A percentile compares a stretch with the other conserved stretches of the same genome.
These are phyloP conservation scores for Pseudocercospora ulei DNA, from an alignment of 2,329 filamentous ascomycete genomes.

Conservation along the genomic window DNA sequence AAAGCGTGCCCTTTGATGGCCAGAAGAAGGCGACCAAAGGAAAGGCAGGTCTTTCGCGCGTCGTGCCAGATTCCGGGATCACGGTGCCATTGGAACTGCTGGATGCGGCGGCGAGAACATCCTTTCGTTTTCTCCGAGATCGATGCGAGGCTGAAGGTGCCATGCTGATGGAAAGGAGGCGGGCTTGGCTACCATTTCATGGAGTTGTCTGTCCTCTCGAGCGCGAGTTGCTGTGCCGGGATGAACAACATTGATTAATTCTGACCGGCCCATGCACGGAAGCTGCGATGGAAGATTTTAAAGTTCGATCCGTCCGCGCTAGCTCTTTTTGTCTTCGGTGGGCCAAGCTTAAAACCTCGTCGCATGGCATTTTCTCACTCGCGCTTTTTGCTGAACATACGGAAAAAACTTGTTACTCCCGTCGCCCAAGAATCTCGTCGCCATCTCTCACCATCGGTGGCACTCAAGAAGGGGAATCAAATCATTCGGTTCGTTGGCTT, in stretches of 20 bases:
- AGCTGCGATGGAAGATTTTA: too few species aligned
- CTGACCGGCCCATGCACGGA: too few species aligned
- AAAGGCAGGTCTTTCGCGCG: slow-evolving; percentile 58
- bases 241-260: too few species aligned
- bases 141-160: slow-evolving; percentile 27
- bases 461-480: slow-evolving; percentile 6
- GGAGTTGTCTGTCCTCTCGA: slow-evolving; percentile 5
- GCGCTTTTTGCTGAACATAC: slow-evolving; percentile 1
- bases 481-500: slow-evolving; percentile 28
- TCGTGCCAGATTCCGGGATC: slow-evolving; percentile 39
- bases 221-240: neutral
- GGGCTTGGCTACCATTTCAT: slow-evolving; percentile 14
- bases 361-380: slow-evolving; percentile 6
- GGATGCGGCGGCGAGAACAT: slow-evolving; percentile 32
- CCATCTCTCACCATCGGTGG: slow-evolving; percentile 9
- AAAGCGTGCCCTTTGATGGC: slow-evolving; percentile 66
- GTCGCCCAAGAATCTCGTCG: slow-evolving; percentile 10
- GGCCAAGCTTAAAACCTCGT: slow-evolving; percentile 5
- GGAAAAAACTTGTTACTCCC: slow-evolving; percentile 15
- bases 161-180: slow-evolving; percentile 16
- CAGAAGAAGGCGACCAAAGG: slow-evolving; percentile 90
- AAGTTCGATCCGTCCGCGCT: slow-evolving; percentile 2
- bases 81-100: slow-evolving; percentile 39
- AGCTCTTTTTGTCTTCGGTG: neutral
- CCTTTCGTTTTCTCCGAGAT: slow-evolving; percentile 39